Percentiles rank a stretch among this genome's conserved stretches.
Evolutionary conservation across 192 early-diverging fungal species (phyloP).

Genomic region (Gorgonomyces haynaldii): DNA sequence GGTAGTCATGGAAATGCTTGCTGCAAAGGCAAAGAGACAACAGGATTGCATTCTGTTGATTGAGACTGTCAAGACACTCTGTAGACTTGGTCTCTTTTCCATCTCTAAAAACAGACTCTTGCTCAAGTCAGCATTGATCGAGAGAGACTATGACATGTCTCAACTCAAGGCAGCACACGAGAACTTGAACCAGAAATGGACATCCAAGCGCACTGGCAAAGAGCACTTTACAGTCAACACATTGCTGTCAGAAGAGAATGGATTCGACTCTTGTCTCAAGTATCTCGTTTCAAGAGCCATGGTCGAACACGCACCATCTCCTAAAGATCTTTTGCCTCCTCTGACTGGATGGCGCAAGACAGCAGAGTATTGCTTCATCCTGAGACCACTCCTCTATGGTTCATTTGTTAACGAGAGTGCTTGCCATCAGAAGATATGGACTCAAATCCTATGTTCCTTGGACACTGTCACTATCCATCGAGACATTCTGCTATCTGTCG

Average conservation of each 20-base stretch:
- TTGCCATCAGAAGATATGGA: constrained; percentile 66
- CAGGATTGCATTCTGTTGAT: constrained; percentile 51
- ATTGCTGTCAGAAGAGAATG: constrained; percentile 17
- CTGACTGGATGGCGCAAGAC: constrained; percentile 38
- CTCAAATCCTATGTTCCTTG: constrained; percentile 70
- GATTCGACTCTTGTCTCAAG: constrained; percentile 15
- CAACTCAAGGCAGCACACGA: constrained; percentile 11
- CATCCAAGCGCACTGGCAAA: constrained; percentile 36
- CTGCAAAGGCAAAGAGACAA: constrained; percentile 45
- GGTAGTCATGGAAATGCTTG: constrained; percentile 68
- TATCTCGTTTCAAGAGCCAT: constrained; percentile 27
- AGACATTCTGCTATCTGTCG: constrained; percentile 17
- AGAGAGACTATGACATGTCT: constrained; percentile 54
- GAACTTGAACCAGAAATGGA: constrained; percentile 23
- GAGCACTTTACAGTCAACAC: constrained; percentile 28
- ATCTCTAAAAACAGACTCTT: constrained; percentile 45
- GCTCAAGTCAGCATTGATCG: constrained; percentile 44
- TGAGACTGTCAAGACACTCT: constrained; percentile 55
- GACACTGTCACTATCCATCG: constrained; percentile 66
- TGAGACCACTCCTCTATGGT: constrained; percentile 81
- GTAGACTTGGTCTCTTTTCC: constrained; percentile 28
- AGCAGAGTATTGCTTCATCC: constrained; percentile 70
- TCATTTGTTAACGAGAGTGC: constrained; percentile 28
- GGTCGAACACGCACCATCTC: constrained; percentile 56
- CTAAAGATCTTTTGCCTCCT: constrained; percentile 54